phyloP scores from a whole-genome alignment of 2,329 filamentous ascomycete genomes.

The Pseudocercospora eumusae region DNA sequence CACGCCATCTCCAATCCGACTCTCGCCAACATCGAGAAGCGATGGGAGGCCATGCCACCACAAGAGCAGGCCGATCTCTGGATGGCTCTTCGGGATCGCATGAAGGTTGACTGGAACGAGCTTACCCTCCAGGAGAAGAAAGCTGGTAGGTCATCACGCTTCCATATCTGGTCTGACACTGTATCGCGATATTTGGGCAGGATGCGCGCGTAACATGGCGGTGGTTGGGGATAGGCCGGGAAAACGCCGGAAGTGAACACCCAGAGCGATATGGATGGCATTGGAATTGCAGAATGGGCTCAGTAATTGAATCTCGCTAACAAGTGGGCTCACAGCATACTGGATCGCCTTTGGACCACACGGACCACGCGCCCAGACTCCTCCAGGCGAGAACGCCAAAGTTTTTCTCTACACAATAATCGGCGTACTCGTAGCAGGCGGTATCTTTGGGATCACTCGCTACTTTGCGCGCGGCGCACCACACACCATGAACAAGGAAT shows the following conservation, averaged over 20 bases:
- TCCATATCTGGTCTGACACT: not conserved
- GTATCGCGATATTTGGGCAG: not conserved
- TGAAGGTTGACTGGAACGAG: conserved; percentile 97
- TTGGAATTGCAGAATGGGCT: not conserved
- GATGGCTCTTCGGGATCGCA: conserved; percentile 97
- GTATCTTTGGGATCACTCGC: conserved; percentile 72
- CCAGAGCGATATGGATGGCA: conserved; percentile 7
- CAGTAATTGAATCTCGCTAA: conserved; percentile 24
- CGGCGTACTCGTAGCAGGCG: conserved; percentile 67
- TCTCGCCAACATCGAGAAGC: conserved; percentile 97
- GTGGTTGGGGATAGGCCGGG: conserved; percentile 10
- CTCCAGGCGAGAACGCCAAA: conserved; percentile 81
- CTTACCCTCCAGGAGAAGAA: conserved; percentile 98
- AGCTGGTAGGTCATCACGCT: conserved; percentile 60
- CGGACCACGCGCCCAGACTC: conserved; percentile 79
- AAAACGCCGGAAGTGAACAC: conserved; percentile 11
- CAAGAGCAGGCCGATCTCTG: conserved; percentile 99
- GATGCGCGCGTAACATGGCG: not conserved
- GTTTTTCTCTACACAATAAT: conserved; percentile 71
- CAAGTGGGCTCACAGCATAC: conserved; percentile 67
- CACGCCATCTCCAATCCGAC: conserved; percentile 98
- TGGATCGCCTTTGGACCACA: conserved; percentile 98
- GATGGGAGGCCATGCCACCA: conserved; percentile 96
- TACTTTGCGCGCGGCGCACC: conserved; percentile 71
- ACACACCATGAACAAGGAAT: conserved; percentile 92